phyloP scores from a whole-genome alignment of 768 basidiomycete genomes.

The Guyanaporus albipodus region DNA sequence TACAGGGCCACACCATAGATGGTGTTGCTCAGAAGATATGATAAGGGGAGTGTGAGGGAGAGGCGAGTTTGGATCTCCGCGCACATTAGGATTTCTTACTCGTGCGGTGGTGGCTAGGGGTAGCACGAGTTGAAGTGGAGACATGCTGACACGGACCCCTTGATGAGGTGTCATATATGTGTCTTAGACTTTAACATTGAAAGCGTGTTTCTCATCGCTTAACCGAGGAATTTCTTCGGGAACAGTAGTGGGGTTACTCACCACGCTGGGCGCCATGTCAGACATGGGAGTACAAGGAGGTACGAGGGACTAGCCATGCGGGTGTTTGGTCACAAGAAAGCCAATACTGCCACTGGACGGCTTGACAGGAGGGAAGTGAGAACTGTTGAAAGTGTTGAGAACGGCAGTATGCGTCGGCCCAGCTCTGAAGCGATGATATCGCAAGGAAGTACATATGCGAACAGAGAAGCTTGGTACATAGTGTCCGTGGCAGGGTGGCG shows the following conservation, averaged over 20 bases:
- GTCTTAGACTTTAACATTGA: slow-evolving; percentile 17
- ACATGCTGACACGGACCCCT: slow-evolving; percentile 1
- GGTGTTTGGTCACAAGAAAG: not conserved
- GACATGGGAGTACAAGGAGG: not conserved
- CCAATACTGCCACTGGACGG: slow-evolving; percentile 1
- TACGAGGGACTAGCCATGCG: not conserved
- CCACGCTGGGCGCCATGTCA: not conserved
- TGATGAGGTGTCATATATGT: not conserved
- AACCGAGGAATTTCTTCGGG: slow-evolving; percentile 5
- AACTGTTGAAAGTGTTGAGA: slow-evolving; percentile 10
- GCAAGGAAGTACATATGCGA: slow-evolving; percentile 22
- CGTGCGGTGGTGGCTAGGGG: not conserved
- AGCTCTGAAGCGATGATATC: slow-evolving; percentile 25
- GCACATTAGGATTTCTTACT: not conserved
- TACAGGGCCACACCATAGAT: not conserved
- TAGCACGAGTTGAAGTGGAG: not conserved
- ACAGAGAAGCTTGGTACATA: slow-evolving; percentile 20
- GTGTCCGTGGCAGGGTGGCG: slow-evolving; percentile 26
- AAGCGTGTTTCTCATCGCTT: slow-evolving; percentile 19
- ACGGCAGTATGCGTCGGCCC: slow-evolving; percentile 10
- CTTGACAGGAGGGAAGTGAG: slow-evolving; percentile 17
- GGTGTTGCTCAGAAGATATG: not conserved
- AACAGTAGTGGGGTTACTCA: not conserved
- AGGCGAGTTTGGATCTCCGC: not conserved
- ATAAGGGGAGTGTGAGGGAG: slow-evolving; percentile 5